Conservation (phyloP, 352 stramenopile genomes). For the Blastocystis sp. region DNA sequence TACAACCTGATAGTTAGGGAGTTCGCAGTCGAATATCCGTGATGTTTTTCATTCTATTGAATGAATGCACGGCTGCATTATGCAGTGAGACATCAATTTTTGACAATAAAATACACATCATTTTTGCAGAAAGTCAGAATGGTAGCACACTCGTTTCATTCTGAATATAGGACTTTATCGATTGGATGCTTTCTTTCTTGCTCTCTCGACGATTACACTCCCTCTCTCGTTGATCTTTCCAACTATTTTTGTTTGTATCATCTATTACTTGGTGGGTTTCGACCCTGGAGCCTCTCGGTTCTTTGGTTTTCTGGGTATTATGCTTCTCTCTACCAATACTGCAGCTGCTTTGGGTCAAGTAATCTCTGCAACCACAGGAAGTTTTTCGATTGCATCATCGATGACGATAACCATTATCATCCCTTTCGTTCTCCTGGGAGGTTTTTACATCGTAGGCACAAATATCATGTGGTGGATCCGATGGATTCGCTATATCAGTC, state of each 20-base stretch:
- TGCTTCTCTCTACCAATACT: neutral
- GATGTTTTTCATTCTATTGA: conserved; percentile 12
- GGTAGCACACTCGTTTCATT: neutral
- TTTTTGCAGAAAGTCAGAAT: neutral
- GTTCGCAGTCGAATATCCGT: neutral
- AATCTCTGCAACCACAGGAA: neutral
- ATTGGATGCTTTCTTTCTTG: neutral
- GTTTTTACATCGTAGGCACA: neutral
- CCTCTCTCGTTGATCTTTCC: neutral
- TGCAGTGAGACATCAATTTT: neutral
- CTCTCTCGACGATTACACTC: neutral
- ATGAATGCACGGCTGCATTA: neutral
- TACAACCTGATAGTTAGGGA: neutral
- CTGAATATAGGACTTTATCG: neutral
- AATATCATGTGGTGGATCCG: neutral
- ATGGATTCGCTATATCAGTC: conserved; percentile 9
- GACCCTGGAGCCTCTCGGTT: neutral
- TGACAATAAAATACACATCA: neutral
- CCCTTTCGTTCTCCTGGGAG: neutral
- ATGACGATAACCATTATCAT: neutral
- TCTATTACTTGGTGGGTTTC: neutral
- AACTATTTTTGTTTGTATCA: neutral
- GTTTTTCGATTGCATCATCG: neutral
- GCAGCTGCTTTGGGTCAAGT: neutral
- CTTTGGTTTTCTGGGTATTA: neutral